Base-by-base conservation (phyloP, 352 stramenopile species). In the Pythium phragmiticola region DNA sequence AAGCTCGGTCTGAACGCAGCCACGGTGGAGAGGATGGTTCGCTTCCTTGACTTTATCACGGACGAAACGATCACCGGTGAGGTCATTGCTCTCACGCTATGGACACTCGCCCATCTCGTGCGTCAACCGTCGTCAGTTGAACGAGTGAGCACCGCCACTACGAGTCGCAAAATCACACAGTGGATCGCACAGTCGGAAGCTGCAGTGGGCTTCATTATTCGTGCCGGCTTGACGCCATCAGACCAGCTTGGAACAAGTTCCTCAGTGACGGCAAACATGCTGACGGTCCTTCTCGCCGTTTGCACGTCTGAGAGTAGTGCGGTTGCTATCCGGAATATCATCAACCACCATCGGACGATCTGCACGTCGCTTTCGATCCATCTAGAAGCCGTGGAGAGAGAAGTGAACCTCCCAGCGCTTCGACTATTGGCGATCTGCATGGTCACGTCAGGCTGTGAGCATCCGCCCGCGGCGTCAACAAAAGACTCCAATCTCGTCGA, bases 311-410 rank as follows among this genome's bases (percentile, higher is more conserved):
- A 26, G 21, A 28, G 33, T 37, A 26, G 23, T 9, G 17, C 51
- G 7, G 14, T 33, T 14, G 16, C 34, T 7, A 39, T 70, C 28
- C 19, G 52, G 9, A 43, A n/a, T 11, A 37, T 66, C 9, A 36
- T 72, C 12, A 19, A 69, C 7, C 55, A 57, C 8, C 56, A 61
- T 60, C 46, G 58, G 68, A 14, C 60, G 69, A 69, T 90, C 7
- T 87, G 77, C 42, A 81, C 76, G 3, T 49, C 69, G 0, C 13
- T 87, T 8, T 68, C 81, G 1, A 19, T 42, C 4, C 60, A 86
- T n/a, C 60, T 90, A 0, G 82, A 89, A 57, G 69, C 76, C 13
- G 75, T 90, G 5, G 76, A 89, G 54, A 62, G 76, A 17, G 55
- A 72, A n/a, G 68, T 90, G 23, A 72, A 78, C 3, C 19, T 72